These are phyloP conservation scores for Vicia faba DNA, from an alignment of 306 rosid genomes.

Conservation along the genomic window DNA sequence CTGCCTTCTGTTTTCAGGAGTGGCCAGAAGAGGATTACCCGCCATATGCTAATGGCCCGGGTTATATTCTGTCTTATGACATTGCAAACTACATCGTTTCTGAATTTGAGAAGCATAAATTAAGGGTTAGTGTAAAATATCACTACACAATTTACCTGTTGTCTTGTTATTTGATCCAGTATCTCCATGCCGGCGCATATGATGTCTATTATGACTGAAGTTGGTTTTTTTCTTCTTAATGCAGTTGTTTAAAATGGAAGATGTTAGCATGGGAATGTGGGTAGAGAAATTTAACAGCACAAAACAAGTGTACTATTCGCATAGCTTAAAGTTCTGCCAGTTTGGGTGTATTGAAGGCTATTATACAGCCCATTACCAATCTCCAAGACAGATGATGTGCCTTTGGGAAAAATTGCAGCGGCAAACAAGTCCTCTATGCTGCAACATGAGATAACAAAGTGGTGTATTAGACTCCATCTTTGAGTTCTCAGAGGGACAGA, in stretches of 20 bases:
- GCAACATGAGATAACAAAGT: conserved; percentile 73
- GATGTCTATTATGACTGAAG: neutral
- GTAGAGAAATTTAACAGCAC: conserved; percentile 71
- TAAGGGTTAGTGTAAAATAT: conserved; percentile 57
- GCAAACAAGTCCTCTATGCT: conserved; percentile 63
- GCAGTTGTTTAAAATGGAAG: conserved; percentile 96
- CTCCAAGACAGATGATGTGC: conserved; percentile 89
- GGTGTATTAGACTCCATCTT: conserved; percentile 23
- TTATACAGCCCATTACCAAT: conserved; percentile 87
- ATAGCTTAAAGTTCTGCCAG: conserved; percentile 78
- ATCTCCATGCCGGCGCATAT: neutral
- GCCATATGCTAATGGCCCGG: conserved; percentile 95
- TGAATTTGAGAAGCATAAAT: conserved; percentile 61
- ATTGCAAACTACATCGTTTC: conserved; percentile 61
- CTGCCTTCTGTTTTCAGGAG: conserved; percentile 60
- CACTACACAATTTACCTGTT: conserved; percentile 2
- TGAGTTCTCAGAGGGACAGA: conserved; percentile 34
- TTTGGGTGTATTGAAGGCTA: conserved; percentile 83
- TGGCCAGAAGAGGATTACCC: conserved; percentile 91
- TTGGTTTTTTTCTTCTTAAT: conserved; percentile 10
- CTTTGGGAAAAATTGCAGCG: conserved; percentile 68
- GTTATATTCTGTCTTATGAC: conserved; percentile 76
- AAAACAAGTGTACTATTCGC: conserved; percentile 61
- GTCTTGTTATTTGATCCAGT: conserved; percentile 1
- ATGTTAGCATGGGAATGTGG: conserved; percentile 98